Conservation (phyloP, 345 rosid genomes). For the Linum lewisii region DNA sequence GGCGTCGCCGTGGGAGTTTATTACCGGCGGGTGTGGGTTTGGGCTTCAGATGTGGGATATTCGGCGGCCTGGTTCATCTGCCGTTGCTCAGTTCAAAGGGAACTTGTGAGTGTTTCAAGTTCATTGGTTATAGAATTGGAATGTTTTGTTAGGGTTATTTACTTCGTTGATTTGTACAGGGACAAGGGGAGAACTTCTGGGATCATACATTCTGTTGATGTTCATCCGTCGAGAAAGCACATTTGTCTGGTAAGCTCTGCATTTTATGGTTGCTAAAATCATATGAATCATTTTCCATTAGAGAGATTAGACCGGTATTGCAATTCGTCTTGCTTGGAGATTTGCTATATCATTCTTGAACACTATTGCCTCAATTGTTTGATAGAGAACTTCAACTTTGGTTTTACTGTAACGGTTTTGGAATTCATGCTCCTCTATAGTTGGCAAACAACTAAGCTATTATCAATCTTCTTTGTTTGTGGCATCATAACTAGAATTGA, state of each 20-base stretch:
- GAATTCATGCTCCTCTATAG: neutral
- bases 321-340: neutral
- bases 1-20: slow-evolving; percentile 82
- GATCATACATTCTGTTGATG: slow-evolving; percentile 71
- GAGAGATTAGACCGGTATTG: neutral
- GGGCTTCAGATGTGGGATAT: slow-evolving; percentile 90
- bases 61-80: slow-evolving; percentile 57
- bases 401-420: neutral
- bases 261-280: neutral
- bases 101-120: slow-evolving; percentile 39
- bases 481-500: too few species aligned
- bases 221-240: slow-evolving; percentile 89
- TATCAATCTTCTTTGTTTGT: too few species aligned
- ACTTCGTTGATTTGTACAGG: slow-evolving; percentile 33
- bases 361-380: neutral
- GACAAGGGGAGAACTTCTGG: slow-evolving; percentile 57
- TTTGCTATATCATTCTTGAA: neutral
- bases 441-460: neutral
- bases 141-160: neutral
- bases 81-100: slow-evolving; percentile 71
- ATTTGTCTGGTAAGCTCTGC: slow-evolving; percentile 50
- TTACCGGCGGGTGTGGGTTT: slow-evolving; percentile 77
- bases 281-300: neutral
- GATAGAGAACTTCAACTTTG: neutral
- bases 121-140: neutral